A percentile compares a stretch with the other conserved stretches of the same genome.
These are phyloP conservation scores for Leishmania aethiopica DNA, from an alignment of 208 protist genomes.

Conservation along the genomic window DNA sequence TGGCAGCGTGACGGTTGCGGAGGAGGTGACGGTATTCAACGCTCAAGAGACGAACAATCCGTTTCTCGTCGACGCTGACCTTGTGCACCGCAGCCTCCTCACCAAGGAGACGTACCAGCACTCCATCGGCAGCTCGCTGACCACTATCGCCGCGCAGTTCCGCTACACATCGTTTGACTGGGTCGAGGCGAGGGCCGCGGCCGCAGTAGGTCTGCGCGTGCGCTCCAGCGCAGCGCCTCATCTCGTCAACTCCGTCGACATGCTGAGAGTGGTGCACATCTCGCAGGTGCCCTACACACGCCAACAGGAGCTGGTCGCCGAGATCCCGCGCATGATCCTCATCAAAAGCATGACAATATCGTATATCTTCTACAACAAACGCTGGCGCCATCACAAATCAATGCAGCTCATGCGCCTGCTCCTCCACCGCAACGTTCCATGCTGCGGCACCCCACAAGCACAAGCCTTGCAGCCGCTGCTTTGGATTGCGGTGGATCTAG, in stretches of 20 bases:
- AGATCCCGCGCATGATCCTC: conserved; percentile 42
- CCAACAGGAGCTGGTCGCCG: conserved; percentile 39
- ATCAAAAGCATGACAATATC: conserved; percentile 36
- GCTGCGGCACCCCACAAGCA: not conserved
- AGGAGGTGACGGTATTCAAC: conserved; percentile 53
- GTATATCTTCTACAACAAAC: conserved; percentile 35
- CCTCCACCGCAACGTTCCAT: conserved; percentile 23
- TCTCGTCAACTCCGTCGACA: conserved; percentile 33
- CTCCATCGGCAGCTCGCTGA: conserved; percentile 53
- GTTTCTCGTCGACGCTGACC: conserved; percentile 57
- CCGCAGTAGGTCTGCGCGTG: not conserved
- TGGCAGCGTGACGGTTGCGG: not conserved
- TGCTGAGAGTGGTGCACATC: conserved; percentile 59
- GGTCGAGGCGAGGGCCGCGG: conserved; percentile 32
- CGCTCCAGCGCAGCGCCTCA: conserved; percentile 35
- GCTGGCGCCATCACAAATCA: conserved; percentile 30
- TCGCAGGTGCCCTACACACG: conserved; percentile 41
- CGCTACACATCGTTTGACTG: conserved; percentile 72
- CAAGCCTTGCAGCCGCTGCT: conserved; percentile 40
- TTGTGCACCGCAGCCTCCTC: conserved; percentile 54
- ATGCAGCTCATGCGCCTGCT: conserved; percentile 27
- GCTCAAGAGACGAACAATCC: conserved; percentile 86
- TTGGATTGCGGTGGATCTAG: conserved; percentile 32
- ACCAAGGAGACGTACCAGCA: conserved; percentile 31
- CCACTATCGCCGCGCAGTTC: conserved; percentile 80